These are phyloP conservation scores for Xylaria castorea DNA, from an alignment of 495 filamentous ascomycete species.

Conservation along the genomic window DNA sequence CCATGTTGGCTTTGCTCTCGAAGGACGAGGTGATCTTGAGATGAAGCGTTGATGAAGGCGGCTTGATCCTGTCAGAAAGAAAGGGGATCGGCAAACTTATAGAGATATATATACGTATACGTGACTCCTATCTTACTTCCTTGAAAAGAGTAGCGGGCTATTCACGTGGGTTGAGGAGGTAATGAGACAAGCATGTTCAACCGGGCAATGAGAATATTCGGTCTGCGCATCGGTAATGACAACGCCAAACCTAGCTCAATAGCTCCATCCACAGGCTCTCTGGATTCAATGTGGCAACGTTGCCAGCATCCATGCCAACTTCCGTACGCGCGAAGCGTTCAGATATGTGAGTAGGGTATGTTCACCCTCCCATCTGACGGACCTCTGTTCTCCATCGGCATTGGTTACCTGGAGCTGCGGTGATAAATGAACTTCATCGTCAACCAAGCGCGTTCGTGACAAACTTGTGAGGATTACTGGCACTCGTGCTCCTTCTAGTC, in stretches of 20 bases:
- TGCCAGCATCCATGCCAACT: slow-evolving; percentile 31
- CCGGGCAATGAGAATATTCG: slow-evolving; percentile 20
- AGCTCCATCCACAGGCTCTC: slow-evolving; percentile 17
- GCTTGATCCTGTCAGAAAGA: slow-evolving; percentile 7
- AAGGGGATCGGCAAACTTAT: slow-evolving; percentile 6
- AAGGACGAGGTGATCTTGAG: slow-evolving; percentile 29
- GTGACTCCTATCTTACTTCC: neutral
- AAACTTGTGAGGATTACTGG: slow-evolving; percentile 24
- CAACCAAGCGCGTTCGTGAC: slow-evolving; percentile 28
- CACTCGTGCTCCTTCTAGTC: slow-evolving; percentile 38
- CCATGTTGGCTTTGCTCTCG: slow-evolving; percentile 34
- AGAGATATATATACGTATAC: slow-evolving; percentile 26
- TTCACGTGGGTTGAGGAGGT: slow-evolving; percentile 36
- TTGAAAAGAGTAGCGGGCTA: neutral
- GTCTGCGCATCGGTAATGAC: slow-evolving; percentile 1
- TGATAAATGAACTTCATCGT: slow-evolving; percentile 30
- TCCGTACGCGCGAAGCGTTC: slow-evolving; percentile 4
- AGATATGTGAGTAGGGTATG: slow-evolving; percentile 13
- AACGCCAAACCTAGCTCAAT: slow-evolving; percentile 9
- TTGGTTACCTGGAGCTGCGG: slow-evolving; percentile 26
- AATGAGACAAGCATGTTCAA: slow-evolving; percentile 26
- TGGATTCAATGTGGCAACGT: slow-evolving; percentile 41
- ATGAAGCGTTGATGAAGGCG: slow-evolving; percentile 22
- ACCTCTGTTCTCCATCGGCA: slow-evolving; percentile 26
- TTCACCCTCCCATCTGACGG: slow-evolving; percentile 24